Evolutionary conservation across 116 monocot species (phyloP), one percentile per base, ranked within the genome.

Genomic region (Trichopus zeylanicus): DNA sequence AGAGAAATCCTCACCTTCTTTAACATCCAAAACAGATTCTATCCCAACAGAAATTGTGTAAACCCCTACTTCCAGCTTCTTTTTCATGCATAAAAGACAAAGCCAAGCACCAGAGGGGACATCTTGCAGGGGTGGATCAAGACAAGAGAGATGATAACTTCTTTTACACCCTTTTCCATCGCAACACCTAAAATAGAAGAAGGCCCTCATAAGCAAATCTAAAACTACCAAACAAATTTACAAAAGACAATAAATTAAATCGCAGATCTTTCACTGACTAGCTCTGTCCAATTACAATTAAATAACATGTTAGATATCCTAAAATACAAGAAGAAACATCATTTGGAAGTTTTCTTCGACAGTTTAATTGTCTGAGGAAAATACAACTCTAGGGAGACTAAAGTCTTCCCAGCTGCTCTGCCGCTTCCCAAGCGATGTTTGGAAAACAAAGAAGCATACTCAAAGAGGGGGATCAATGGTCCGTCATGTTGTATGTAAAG

Each of bases 101-200:
- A 87, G 67, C 91, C 84, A 87, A 37, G 42, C 31, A 29, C 87
- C 84, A 51, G 57, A 60, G 29, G 76, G 75, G 38, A 55, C 26
- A 64, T 55, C 63, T 46, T 75, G 55, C 60, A 80, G 23, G 37
- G 86, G 81, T 33, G 77, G 81, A 67, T 76, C 79, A 49, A 91
- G 18, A 77, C 91, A 97, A 57, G 84, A 74, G 29, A 77, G 78
- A 84, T 91, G 97, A 57, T 80, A 97, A 18, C 68, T 67, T 48
- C 56, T 56, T 60, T 77, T 87, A 60, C 97, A 97, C 24, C 70
- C 72, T 66, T 79, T 86, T 42, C 95, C 91, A 68, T 73, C 73
- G 62, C 97, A 91, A 38, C 59, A 75, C 58, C 97, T 97, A 68
- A n/a, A 26, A 55, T 67, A 59, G 34, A 5, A 59, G 23, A 56